Base-by-base conservation (phyloP, 768 basidiomycete species). In the Tephrocybe sp. region DNA sequence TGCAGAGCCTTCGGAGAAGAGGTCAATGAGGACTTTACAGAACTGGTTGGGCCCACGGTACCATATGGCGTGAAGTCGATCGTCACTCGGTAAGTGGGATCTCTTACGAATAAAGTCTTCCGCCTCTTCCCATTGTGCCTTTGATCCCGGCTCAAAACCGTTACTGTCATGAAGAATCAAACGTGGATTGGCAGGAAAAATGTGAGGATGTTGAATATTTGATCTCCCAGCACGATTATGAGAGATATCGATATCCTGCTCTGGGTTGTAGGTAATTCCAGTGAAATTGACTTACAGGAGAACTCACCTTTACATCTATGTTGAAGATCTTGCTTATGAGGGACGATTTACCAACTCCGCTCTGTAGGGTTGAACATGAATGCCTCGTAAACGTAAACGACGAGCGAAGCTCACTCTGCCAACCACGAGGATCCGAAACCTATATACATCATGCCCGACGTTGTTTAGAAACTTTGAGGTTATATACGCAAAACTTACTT, bases 331-430 rank as follows among this genome's bases (percentile, higher is more conserved):
- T 44, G 12, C 54, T 54, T 52, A 68, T 56, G 12, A 69, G 57
- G 2, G 67, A 66, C 8, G 68, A 65, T 56, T 69, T 69, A 5
- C 68, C 68, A 0, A 60, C 54, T 30, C 68, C 68, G 34, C 59
- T 48, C 66, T 68, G 33, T 22, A 40, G 19, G 19, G 30, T 30
- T 22, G 34, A n/a, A n/a, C n/a, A n/a, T n/a, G 7, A 5, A 45
- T 2, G 32, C 1, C 3, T 12, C 11, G 8, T 34, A 20, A n/a
- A 16, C 10, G 14, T 34, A 8, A 5, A 8, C 33, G 17, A 33
- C 16, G 12, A 40, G 1, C 2, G 39, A 40, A 48, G 16, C 48
- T 16, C 38, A 48, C 48, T 19, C 31, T 39, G n/a, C 48, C 48
- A 30, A 48, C 48, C 14, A 48, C 39, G 31, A 48, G 48, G 8